Conservation (phyloP, 1,284 basidiomycete genomes). For the Laetiporus sulphureus region DNA sequence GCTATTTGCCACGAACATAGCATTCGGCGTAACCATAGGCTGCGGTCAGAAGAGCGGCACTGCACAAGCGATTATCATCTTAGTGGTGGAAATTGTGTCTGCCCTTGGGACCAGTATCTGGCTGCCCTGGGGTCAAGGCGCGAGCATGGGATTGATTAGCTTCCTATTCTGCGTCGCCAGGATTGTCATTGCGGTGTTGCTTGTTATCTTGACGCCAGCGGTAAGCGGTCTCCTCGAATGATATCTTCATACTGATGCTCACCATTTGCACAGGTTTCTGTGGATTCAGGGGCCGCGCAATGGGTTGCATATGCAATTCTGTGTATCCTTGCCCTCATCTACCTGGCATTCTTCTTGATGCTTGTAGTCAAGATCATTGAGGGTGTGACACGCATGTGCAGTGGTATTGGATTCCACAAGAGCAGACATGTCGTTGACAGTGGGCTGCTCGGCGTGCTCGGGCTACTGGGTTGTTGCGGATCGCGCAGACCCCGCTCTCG, state of each 20-base stretch:
- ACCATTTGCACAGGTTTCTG: conserved; percentile 53
- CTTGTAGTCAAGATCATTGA: conserved; percentile 83
- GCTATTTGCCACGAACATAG: conserved; percentile 76
- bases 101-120: conserved; percentile 86
- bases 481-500: conserved; percentile 37
- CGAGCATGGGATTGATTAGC: conserved; percentile 91
- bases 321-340: conserved; percentile 80
- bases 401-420: conserved; percentile 80
- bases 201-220: conserved; percentile 83
- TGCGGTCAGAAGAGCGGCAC: conserved; percentile 87
- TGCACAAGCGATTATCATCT: conserved; percentile 84
- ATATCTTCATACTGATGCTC: conserved; percentile 3
- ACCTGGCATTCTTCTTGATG: conserved; percentile 76
- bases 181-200: conserved; percentile 83
- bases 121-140: conserved; percentile 95
- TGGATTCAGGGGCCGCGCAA: conserved; percentile 69
- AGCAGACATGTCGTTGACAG: conserved; percentile 75
- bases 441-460: conserved; percentile 80
- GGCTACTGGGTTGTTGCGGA: conserved; percentile 69
- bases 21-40: conserved; percentile 81
- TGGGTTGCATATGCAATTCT: conserved; percentile 95
- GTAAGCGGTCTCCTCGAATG: conserved; percentile 43
- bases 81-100: conserved; percentile 78
- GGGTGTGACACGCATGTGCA: conserved; percentile 73
- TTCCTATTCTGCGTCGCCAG: conserved; percentile 88